These are phyloP conservation scores for Colletotrichum navitas DNA, from an alignment of 2,329 filamentous ascomycete genomes.

Conservation along the genomic window DNA sequence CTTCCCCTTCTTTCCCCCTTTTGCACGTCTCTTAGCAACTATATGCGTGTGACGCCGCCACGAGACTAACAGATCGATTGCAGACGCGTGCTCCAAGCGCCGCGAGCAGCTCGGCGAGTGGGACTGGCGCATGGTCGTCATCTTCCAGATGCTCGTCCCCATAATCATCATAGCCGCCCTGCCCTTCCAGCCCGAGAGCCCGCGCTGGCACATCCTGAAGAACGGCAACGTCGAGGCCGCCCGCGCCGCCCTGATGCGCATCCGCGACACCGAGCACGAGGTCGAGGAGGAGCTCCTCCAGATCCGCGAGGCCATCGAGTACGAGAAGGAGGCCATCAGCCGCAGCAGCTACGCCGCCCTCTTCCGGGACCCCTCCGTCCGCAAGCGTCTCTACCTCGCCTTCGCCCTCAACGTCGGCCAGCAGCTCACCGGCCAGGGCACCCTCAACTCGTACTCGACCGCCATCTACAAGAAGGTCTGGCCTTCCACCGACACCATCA, in stretches of 20 bases:
- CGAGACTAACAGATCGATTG: neutral
- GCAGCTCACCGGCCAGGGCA: constrained; percentile 79
- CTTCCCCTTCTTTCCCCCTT: too few relatives aligned
- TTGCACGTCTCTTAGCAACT: neutral
- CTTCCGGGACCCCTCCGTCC: constrained; percentile 77
- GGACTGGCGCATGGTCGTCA: constrained; percentile 80
- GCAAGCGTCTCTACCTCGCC: constrained; percentile 75
- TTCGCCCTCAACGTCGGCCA: constrained; percentile 78
- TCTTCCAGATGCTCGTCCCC: constrained; percentile 79
- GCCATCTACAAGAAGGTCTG: constrained; percentile 81
- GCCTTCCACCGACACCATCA: constrained; percentile 68
- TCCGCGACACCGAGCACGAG: constrained; percentile 74
- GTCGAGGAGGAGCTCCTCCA: constrained; percentile 75
- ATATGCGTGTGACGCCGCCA: neutral
- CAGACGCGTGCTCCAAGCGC: constrained; percentile 67
- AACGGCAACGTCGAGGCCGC: constrained; percentile 72
- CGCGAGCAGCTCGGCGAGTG: constrained; percentile 71
- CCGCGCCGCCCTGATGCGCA: constrained; percentile 66
- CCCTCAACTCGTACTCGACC: constrained; percentile 80
- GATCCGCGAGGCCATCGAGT: constrained; percentile 77
- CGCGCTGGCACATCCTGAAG: constrained; percentile 76
- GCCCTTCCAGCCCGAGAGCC: constrained; percentile 76
- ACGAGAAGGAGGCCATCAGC: constrained; percentile 77
- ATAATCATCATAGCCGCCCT: constrained; percentile 71
- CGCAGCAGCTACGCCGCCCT: constrained; percentile 69